Evolutionary conservation across 2,329 filamentous ascomycete species (phyloP), one percentile per base, ranked within the genome.

Genomic region (Monilinia fructigena): DNA sequence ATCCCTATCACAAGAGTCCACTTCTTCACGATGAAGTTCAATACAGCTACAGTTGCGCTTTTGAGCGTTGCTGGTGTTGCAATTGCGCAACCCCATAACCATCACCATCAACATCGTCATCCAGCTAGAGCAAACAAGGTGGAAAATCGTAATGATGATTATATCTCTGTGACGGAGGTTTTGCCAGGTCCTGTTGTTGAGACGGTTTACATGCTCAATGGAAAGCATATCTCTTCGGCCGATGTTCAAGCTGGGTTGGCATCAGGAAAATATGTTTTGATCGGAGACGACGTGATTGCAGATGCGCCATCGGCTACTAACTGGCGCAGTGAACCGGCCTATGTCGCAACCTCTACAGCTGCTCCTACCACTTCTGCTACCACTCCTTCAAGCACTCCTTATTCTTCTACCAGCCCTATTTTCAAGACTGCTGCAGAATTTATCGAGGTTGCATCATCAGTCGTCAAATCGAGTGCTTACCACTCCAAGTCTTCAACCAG

Each of bases 161-260:
- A 70, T 55, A 55, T 56, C 23, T 66, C 67, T 1, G 77, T 74
- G 38, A 77, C 79, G 20, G 76, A 80, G 47, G 79, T 81, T 59
- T 80, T 84, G 66, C 80, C 83, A 52, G 85, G 83, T 53, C 83
- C 88, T n/a, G n/a, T n/a, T 42, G 88, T 86, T 62, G 84, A 88
- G 72, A 86, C 88, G 66, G 84, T 89, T 66, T 97, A 93, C 79
- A 83, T 89, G 64, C 80, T 93, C 64, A 85, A 89, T 68, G 89
- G 88, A 68, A 73, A 87, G 74, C 26, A 58, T 8, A 83, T 96
- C 72, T 80, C 82, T 63, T 79, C 84, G 68, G 78, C 84, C 0
- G 84, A 92, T 68, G 92, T 92, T 64, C 83, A 89, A 79, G 76
- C 85, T 65, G 92, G 92, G 70, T 83, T 98, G 72, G 79, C 83